Base-by-base conservation (phyloP, 495 filamentous ascomycete genomes). In the Parmelia sp. region DNA sequence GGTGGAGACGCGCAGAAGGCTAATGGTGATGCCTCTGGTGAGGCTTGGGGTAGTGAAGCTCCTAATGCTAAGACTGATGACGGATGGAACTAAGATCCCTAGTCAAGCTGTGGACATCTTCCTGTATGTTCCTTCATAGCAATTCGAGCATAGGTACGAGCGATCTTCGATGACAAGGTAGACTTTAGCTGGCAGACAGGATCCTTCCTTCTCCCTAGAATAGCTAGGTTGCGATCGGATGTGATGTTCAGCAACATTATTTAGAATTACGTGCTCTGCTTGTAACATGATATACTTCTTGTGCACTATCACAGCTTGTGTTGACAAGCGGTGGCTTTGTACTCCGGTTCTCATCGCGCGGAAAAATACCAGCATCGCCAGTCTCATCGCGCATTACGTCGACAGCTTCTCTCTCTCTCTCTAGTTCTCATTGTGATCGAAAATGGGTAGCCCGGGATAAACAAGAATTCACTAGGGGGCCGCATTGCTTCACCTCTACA, bases 11-110 rank as follows among this genome's bases (percentile, higher is more conserved):
- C 25, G 21, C 36, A 57, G 36, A 57, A 35, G 7, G 23, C 62
- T 6, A 47, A 58, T 60, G 60, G 39, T 12, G 61, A 49, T 42
- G 53, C 65, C 65, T 57, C 65, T 66, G 40, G 47, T 49, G 58
- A 51, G 65, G 21, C 42, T 36, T 62, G 64, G 61, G 64, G 31
- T 60, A 55, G 27, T 19, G 61, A 45, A 9, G 42, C 57, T 45
- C 51, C 44, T 51, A 44, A 56, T 55, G 40, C 44, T 12, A 57
- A 35, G n/a, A 66, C 47, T 45, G 40, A 60, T 15, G 49, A 25
- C 0, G 58, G 58, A 9, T 57, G 51, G 64, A 47, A 49, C 14
- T 62, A 47, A 29, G 42, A 31, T 11, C 19, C 11, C 27, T 36
- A 39, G 21, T 9, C 45, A 61, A 2, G 1, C n/a, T 44, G 5